phyloP scores from a whole-genome alignment of 495 filamentous ascomycete genomes.

The Haplographium delicatum region DNA sequence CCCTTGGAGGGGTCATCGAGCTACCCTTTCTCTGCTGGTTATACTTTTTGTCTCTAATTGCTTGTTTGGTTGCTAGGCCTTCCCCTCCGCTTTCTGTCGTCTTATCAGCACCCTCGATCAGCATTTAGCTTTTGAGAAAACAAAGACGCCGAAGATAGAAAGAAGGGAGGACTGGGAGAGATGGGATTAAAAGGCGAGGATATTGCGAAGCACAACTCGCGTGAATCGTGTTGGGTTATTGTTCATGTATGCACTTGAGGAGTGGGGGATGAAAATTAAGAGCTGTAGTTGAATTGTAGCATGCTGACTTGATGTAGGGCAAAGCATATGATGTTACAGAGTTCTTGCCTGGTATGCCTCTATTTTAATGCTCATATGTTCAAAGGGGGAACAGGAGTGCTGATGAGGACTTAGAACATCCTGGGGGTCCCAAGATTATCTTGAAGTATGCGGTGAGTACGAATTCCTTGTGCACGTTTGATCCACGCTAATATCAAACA shows the following conservation, averaged over 20 bases:
- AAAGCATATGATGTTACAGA: slow-evolving; percentile 79
- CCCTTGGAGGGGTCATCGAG: too few species aligned
- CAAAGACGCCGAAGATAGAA: too few species aligned
- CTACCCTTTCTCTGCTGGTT: too few species aligned
- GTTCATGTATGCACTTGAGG: slow-evolving; percentile 49
- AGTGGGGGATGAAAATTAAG: background rate
- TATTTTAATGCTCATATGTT: background rate
- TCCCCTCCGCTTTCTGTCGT: too few species aligned
- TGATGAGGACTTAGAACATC: slow-evolving; percentile 50
- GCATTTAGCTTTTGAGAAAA: too few species aligned
- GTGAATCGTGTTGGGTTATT: slow-evolving; percentile 74
- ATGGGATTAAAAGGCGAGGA: slow-evolving; percentile 26
- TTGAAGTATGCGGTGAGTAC: slow-evolving; percentile 62
- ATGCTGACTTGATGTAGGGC: too few species aligned
- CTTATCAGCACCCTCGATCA: too few species aligned
- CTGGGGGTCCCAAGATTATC: slow-evolving; percentile 73
- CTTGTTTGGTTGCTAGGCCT: too few species aligned
- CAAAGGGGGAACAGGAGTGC: background rate
- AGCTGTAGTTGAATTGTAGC: too few species aligned
- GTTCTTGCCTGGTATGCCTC: slow-evolving; percentile 47
- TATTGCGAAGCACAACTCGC: slow-evolving; percentile 53
- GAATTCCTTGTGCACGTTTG: background rate
- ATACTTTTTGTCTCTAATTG: too few species aligned
- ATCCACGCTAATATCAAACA: slow-evolving; percentile 11
- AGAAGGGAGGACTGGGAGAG: too few species aligned